A percentile compares a stretch with the other conserved stretches of the same genome.
These are phyloP conservation scores for Gossypium herbaceum DNA, from an alignment of 345 rosid species.

Conservation along the genomic window DNA sequence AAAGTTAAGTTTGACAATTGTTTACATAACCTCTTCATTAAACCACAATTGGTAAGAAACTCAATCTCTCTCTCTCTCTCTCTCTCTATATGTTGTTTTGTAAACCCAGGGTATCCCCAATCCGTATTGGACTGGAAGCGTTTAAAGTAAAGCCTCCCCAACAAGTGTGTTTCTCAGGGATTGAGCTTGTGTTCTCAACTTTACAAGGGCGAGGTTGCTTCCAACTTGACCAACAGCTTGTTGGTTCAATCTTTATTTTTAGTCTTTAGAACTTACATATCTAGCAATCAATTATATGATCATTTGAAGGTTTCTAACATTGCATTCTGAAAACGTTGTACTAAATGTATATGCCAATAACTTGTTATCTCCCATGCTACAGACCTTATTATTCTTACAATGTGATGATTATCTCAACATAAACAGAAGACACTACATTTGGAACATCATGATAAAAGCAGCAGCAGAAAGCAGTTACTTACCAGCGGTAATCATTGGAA, in stretches of 20 bases:
- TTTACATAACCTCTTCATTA: neutral
- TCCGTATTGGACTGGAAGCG: too few relatives aligned
- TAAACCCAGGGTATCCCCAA: too few relatives aligned
- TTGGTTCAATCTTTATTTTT: neutral
- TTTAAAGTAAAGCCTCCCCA: too few relatives aligned
- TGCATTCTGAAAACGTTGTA: neutral
- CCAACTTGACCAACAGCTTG: too few relatives aligned
- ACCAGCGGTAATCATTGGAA: conserved; percentile 10
- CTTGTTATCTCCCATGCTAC: neutral
- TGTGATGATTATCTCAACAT: neutral
- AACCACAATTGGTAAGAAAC: conserved; percentile 1
- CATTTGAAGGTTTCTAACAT: neutral
- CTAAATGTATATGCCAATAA: neutral
- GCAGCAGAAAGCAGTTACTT: neutral
- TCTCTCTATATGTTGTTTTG: too few relatives aligned
- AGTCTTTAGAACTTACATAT: conserved; percentile 1
- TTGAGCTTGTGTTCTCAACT: too few relatives aligned
- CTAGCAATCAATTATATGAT: neutral
- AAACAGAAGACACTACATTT: neutral
- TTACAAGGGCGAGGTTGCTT: too few relatives aligned
- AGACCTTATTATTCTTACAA: neutral
- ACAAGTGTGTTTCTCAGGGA: too few relatives aligned
- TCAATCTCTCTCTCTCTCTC: neutral
- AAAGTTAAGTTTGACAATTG: neutral
- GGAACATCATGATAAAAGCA: conserved; percentile 2